Percentiles rank a stretch among this genome's conserved stretches.
phyloP scores from a whole-genome alignment of 2,329 filamentous ascomycete species.

The Aspergillus sojae region DNA sequence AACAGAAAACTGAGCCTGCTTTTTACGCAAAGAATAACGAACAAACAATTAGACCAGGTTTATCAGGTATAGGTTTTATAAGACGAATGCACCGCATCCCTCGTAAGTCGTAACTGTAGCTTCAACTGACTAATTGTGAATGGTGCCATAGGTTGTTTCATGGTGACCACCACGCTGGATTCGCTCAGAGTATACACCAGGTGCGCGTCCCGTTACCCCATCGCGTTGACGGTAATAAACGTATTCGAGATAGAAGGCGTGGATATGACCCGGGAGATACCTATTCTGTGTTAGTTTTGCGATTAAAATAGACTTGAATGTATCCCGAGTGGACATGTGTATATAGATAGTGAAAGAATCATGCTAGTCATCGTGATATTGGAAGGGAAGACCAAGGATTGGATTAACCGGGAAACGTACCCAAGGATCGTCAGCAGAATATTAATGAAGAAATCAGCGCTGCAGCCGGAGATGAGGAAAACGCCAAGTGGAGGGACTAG shows the following conservation, averaged over 20 bases:
- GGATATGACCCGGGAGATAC: constrained; percentile 77
- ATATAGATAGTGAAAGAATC: not conserved
- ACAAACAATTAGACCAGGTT: not conserved
- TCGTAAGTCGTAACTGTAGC: not conserved
- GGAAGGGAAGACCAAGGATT: not conserved
- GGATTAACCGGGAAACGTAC: constrained; percentile 38
- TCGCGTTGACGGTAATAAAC: constrained; percentile 73
- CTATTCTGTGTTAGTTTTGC: constrained; percentile 35
- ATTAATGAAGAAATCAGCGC: constrained; percentile 67
- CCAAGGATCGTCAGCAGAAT: constrained; percentile 67
- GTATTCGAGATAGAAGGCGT: constrained; percentile 81
- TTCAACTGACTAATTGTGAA: not conserved
- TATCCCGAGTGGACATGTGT: not conserved
- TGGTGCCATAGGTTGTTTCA: constrained; percentile 29
- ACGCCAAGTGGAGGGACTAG: constrained; percentile 69
- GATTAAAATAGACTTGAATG: not conserved
- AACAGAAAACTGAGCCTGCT: not conserved
- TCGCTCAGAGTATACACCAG: constrained; percentile 44
- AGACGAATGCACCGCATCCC: not conserved
- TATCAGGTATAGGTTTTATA: not conserved
- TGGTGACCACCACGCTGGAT: constrained; percentile 41
- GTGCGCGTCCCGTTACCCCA: constrained; percentile 30
- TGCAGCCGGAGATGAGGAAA: constrained; percentile 66
- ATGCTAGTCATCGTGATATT: not conserved
- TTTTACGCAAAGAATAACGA: not conserved